Evolutionary conservation across 441 rosid species (phyloP), one percentile per base, ranked within the genome.

Genomic region (Mallotus repandus): DNA sequence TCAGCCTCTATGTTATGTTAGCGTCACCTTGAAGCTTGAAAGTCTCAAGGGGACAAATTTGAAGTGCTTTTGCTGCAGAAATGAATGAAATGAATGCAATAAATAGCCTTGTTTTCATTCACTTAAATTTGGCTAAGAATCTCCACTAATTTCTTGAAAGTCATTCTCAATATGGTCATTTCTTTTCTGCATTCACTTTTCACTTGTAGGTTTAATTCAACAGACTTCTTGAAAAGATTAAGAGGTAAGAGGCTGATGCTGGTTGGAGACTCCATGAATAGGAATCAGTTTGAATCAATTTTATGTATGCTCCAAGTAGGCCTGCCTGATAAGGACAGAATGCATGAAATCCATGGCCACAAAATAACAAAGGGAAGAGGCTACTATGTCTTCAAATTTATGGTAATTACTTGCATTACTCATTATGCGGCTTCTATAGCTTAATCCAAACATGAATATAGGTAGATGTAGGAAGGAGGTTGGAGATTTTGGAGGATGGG

Each of bases 221-320:
- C 94, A 81, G 94, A 95, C 86, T 89, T 90, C 82, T 87, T 95
- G 89, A 86, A 68, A 82, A 91, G 88, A 79, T 79, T 95, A 63
- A 79, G 93, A 79, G 96, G 98, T 68, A 92, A 95, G 80, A 88
- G 84, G 76, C 79, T 92, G 77, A 83, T 91, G 92, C 82, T 94
- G 77, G 92, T 94, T 79, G 99, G 99, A 53, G 97, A 92, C 72
- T 94, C 99, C 67, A 86, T 94, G 97, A 94, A 92, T 70, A 88
- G 96, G 38, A 92, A 94, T 84, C 93, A 91, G 84, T 92, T 91
- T 72, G 98, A 94, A 79, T 94, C 97, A 9, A 76, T 92, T 71
- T 82, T 91, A 16, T 94, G 99, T 76, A 85, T 94, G 78, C 94
- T 94, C n/a, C 94, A 84, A 32, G 89, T 86, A 80, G 94, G 94